Evolutionary conservation across 2,329 filamentous ascomycete species (phyloP), one percentile per base, ranked within the genome.

Genomic region (Pseudopithomyces chartarum): DNA sequence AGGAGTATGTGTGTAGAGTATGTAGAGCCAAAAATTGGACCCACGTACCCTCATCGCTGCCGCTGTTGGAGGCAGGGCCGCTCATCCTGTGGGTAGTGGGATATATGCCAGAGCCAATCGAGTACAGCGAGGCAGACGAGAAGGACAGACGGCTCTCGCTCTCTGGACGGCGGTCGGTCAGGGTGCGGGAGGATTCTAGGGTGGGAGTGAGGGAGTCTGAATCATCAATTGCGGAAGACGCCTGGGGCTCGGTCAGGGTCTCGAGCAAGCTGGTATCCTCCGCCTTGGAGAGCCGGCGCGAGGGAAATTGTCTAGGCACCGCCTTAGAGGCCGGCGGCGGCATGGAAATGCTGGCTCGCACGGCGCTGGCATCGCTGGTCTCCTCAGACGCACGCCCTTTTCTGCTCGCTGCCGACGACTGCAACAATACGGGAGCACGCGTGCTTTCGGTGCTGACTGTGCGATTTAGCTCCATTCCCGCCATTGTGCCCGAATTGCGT

Each of bases 121-220:
- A 91, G 69, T 90, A 89, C 49, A 91, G 78, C 13, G 38, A 40
- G 15, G 38, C 38, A 0, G 90, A 93, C 7, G 88, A 90, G 57
- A 89, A 84, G 22, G 90, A 92, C 70, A 90, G 81, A 49, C 90
- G 86, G 67, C 90, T 89, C 79, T 32, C 59, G 53, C 46, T 75
- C 73, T 75, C 82, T 56, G 84, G 84, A 19, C 80, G 78, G 46
- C 75, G 76, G 76, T 88, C 85, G 47, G 64, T 58, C 49, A 67
- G 66, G 54, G 69, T 59, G 52, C 66, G 64, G 20, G 62, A 51
- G 49, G 60, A 62, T 46, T 74, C 70, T 57, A 72, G 59, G 40
- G 68, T 73, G 29, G 73, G 70, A 43, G 81, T 82, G 3, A 81
- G 82, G 42, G 67, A 58, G 57, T 82, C 82, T 39, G 77, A 72